phyloP scores from a whole-genome alignment of 2,329 filamentous ascomycete species.

The Xylaria sp. region DNA sequence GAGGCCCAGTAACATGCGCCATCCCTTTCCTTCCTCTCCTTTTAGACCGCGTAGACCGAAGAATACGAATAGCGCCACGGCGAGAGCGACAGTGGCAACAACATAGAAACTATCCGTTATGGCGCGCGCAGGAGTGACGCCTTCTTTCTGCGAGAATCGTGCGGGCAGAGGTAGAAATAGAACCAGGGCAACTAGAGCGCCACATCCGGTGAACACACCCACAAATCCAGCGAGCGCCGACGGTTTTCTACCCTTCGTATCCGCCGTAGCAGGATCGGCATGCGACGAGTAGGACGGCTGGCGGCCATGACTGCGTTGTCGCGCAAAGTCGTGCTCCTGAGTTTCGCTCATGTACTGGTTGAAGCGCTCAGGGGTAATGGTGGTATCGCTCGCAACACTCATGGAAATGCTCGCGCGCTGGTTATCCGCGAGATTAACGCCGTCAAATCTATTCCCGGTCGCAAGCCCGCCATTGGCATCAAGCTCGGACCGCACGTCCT shows the following conservation, averaged over 20 bases:
- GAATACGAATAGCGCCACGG: slow-evolving; percentile 69
- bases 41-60: slow-evolving; percentile 64
- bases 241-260: slow-evolving; percentile 37
- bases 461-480: slow-evolving; percentile 7
- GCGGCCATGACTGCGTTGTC: slow-evolving; percentile 20
- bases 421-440: slow-evolving; percentile 26
- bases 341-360: slow-evolving; percentile 35
- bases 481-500: neutral
- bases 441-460: neutral
- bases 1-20: slow-evolving; percentile 51
- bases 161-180: slow-evolving; percentile 85
- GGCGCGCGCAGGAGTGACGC: slow-evolving; percentile 66
- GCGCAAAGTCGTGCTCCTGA: slow-evolving; percentile 8
- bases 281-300: slow-evolving; percentile 14
- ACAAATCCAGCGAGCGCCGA: slow-evolving; percentile 77
- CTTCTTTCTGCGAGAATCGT: slow-evolving; percentile 64
- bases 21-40: slow-evolving; percentile 75
- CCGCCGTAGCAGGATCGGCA: slow-evolving; percentile 10
- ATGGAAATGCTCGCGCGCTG: slow-evolving; percentile 55
- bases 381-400: slow-evolving; percentile 68
- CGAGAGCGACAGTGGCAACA: slow-evolving; percentile 66
- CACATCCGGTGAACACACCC: slow-evolving; percentile 86
- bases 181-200: slow-evolving; percentile 75
- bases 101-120: slow-evolving; percentile 84
- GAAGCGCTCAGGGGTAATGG: slow-evolving; percentile 65